Conservation (phyloP, 2,329 filamentous ascomycete species). For the Cadophora gregata region DNA sequence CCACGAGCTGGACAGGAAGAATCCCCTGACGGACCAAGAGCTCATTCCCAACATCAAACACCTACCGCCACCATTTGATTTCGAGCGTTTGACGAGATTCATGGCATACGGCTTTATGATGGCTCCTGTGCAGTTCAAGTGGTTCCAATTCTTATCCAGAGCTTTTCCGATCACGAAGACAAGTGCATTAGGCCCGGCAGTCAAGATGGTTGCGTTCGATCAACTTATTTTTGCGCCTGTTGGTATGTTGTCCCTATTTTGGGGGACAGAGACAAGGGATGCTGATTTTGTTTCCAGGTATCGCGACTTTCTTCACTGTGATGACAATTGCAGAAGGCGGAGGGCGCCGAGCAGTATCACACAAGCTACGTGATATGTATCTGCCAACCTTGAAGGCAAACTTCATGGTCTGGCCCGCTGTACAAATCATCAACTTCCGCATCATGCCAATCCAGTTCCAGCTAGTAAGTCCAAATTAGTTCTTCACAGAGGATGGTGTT, state of each 20-base stretch:
- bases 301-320: conserved; percentile 89
- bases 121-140: conserved; percentile 93
- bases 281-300: conserved; percentile 53
- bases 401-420: conserved; percentile 91
- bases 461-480: conserved; percentile 68
- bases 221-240: conserved; percentile 93
- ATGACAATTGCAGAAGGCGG: conserved; percentile 97
- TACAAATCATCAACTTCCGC: conserved; percentile 96
- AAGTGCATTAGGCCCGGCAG: conserved; percentile 73
- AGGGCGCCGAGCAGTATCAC: conserved; percentile 75
- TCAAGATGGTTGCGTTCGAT: conserved; percentile 92
- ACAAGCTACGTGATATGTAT: conserved; percentile 94
- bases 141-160: conserved; percentile 85
- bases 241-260: conserved; percentile 55
- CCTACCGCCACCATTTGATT: conserved; percentile 87
- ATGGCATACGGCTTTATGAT: conserved; percentile 98
- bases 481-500: neutral
- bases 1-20: conserved; percentile 83
- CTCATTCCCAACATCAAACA: conserved; percentile 67
- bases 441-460: conserved; percentile 95
- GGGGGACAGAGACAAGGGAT: neutral
- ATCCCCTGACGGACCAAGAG: conserved; percentile 68
- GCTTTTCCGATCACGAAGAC: conserved; percentile 85
- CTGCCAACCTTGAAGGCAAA: conserved; percentile 94
- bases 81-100: conserved; percentile 91